Conservation (phyloP, 2,329 filamentous ascomycete genomes). For the Hypoxylon sp. region DNA sequence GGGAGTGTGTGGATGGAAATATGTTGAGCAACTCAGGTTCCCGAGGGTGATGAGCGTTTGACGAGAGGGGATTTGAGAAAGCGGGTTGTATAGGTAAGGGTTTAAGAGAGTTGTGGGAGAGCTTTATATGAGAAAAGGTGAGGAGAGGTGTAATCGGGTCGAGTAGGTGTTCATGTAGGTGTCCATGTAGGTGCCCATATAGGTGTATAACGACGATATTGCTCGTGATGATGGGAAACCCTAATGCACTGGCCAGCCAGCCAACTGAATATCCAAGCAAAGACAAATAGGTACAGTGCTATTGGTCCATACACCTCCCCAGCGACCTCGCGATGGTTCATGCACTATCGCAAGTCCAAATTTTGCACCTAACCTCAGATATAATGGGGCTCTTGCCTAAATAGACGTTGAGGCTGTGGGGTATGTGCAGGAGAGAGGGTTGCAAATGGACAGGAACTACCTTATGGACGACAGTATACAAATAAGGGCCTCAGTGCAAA, state of each 20-base stretch:
- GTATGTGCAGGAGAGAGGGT: neutral
- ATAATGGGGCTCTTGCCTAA: neutral
- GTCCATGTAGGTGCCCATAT: neutral
- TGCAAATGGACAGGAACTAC: slow-evolving; percentile 3
- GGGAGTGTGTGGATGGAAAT: neutral
- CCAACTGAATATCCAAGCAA: neutral
- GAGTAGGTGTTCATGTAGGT: too few relatives aligned
- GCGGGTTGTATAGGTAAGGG: neutral
- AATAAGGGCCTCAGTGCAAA: neutral
- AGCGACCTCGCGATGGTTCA: neutral
- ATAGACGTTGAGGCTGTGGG: neutral
- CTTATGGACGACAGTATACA: slow-evolving; percentile 20
- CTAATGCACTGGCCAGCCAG: neutral
- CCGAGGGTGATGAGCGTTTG: neutral
- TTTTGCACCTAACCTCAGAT: neutral
- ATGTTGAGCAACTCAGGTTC: neutral
- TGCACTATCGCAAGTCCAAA: neutral
- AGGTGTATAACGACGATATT: slow-evolving; percentile 1
- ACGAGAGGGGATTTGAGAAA: neutral
- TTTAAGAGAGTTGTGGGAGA: neutral
- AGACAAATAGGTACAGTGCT: neutral
- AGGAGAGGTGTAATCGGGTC: neutral
- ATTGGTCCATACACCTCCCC: neutral
- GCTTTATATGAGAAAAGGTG: neutral
- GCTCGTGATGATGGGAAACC: slow-evolving; percentile 3